Evolutionary conservation across 179 eudicot species (phyloP), one percentile per base, ranked within the genome.

Genomic region (Corrigiola litoralis): DNA sequence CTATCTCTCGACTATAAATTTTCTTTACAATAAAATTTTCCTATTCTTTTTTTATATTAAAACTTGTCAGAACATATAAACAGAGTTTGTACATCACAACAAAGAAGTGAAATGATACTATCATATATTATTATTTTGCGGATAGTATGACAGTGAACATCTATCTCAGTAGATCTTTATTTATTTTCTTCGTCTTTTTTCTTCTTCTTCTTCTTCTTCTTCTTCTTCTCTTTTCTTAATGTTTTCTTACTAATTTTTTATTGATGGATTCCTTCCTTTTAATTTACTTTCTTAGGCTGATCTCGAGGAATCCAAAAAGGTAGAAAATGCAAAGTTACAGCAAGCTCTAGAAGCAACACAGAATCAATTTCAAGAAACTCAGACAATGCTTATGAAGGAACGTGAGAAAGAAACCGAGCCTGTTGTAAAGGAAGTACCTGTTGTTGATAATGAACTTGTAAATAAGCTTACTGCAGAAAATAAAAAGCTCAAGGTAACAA

Each of bases 401-500:
- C 77, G 75, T n/a, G 87, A 77, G 50, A 71, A 52, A 55, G 75
- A 52, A 44, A 72, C 66, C 41, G 80, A 74, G 72, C 67, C 80
- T 65, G 47, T 54, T 13, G 59, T 65, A 52, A 70, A 70, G 62
- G 86, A 81, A 72, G 75, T 72, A 61, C 66, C 75, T 20, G 81
- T 67, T 71, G 68, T 59, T 65, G 81, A 85, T 67, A 42, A 79
- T 73, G 91, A 84, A 63, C 52, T 68, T 61, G 65, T 84, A 27
- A 54, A 72, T 64, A 82, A 83, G 65, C 82, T 91, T 69, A 80
- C 79, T 41, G 71, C 73, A 57, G 97, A 95, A 79, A 94, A 90
- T 79, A 82, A 85, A 63, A 72, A 82, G 33, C 86, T 95, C 36
- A 95, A 95, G 89, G 97, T 92, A 55, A 76, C 41, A 11, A 36